Percentiles rank a stretch among this genome's conserved stretches.
Evolutionary conservation across 805 yeast species (phyloP).

Genomic region (Dipodascus albidus): DNA sequence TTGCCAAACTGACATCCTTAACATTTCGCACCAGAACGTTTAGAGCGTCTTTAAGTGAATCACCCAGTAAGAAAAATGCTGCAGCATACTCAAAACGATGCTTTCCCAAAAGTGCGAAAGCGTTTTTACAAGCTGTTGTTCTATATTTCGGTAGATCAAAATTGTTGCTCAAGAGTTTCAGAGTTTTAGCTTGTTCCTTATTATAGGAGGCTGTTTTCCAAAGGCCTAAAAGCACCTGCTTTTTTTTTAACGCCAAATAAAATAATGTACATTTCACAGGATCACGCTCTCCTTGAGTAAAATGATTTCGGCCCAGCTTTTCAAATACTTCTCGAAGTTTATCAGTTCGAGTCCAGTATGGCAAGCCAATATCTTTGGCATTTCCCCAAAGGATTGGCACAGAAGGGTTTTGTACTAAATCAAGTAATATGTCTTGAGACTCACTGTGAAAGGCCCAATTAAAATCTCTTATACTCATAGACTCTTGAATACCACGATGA

Average conservation of each 20-base stretch:
- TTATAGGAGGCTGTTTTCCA: constrained; percentile 75
- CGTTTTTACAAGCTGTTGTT: constrained; percentile 84
- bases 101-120: constrained; percentile 78
- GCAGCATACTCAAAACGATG: constrained; percentile 86
- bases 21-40: constrained; percentile 60
- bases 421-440: constrained; percentile 55
- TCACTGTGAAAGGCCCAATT: constrained; percentile 82
- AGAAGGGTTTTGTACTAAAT: constrained; percentile 34
- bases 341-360: constrained; percentile 53
- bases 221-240: constrained; percentile 61
- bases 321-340: constrained; percentile 48
- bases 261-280: constrained; percentile 67
- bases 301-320: constrained; percentile 59
- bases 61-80: constrained; percentile 73
- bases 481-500: constrained; percentile 37
- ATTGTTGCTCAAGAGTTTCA: constrained; percentile 66
- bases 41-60: constrained; percentile 62
- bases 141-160: constrained; percentile 69
- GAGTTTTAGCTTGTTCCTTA: constrained; percentile 73
- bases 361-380: constrained; percentile 49
- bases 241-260: constrained; percentile 69
- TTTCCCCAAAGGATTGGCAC: constrained; percentile 46
- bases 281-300: constrained; percentile 46
- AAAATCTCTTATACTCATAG: constrained; percentile 67
- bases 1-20: constrained; percentile 59